Evolutionary conservation across 1,284 basidiomycete genomes (phyloP).

Genomic region (Peniophora sp.): DNA sequence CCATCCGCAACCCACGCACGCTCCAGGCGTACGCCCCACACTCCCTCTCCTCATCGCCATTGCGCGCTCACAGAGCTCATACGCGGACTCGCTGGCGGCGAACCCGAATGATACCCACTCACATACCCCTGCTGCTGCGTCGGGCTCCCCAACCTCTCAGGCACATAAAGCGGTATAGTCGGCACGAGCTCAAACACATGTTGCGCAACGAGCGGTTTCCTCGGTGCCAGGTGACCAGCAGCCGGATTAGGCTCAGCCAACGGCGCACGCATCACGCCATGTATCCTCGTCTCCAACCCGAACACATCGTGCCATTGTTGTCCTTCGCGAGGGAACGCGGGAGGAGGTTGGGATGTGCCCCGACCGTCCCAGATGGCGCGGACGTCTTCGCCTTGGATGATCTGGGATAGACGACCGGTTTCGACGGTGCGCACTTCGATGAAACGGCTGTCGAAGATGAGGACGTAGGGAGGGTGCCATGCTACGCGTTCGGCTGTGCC

Average conservation of each 20-base stretch:
- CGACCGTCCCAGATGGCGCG: slow-evolving; percentile 86
- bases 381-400: slow-evolving; percentile 77
- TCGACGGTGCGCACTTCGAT: slow-evolving; percentile 87
- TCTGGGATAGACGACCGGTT: slow-evolving; percentile 83
- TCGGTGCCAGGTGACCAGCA: slow-evolving; percentile 26
- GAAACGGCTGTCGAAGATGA: slow-evolving; percentile 88
- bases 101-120: slow-evolving; percentile 8
- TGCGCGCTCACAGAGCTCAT: no score
- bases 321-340: slow-evolving; percentile 30
- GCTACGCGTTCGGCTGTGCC: slow-evolving; percentile 84
- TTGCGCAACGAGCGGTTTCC: slow-evolving; percentile 41
- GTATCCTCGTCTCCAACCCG: slow-evolving; percentile 64
- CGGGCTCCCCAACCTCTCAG: slow-evolving; percentile 56
- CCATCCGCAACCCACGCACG: no score
- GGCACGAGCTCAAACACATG: slow-evolving; percentile 79
- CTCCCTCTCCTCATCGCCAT: no score
- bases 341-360: slow-evolving; percentile 35
- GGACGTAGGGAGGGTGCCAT: slow-evolving; percentile 82
- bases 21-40: no score
- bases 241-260: slow-evolving; percentile 25
- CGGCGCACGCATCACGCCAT: slow-evolving; percentile 63
- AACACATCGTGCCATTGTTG: slow-evolving; percentile 33
- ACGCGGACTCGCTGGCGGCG: no score
- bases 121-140: slow-evolving; percentile 53
- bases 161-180: slow-evolving; percentile 57